Evolutionary conservation across 495 filamentous ascomycete genomes (phyloP), one percentile per base, ranked within the genome.

Genomic region (Penicillium daleae): DNA sequence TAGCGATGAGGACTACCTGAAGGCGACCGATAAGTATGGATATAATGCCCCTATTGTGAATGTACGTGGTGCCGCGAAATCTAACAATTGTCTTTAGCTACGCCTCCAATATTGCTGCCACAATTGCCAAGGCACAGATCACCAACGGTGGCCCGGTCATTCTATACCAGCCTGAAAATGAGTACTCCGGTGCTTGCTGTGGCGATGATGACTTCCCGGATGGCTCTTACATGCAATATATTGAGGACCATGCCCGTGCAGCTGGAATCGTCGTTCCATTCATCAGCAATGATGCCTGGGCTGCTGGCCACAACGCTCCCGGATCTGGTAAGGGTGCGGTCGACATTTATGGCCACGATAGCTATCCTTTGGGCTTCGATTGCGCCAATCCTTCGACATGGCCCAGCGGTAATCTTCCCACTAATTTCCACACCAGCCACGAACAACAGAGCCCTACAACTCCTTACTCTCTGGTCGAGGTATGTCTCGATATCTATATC

Each of bases 91-190:
- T 37, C 9, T 10, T 3, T 59, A 79, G 77, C 60, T 78, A 79
- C 21, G 59, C 73, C 22, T 51, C 73, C 21, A 66, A 84, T 32
- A 80, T 91, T 61, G 83, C 82, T 32, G 75, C 78, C 26, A 84
- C 89, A 12, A 86, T 95, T 66, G 89, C 91, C 9, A 84, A 86
- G 32, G 86, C 85, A 4, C 90, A 93, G 62, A 91, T 93, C 62
- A 92, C 89, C 1, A 89, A 92, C 62, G 91, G 89, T 7, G 91
- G 91, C 1, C 89, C 89, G 0, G 80, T 93, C 24, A 91, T 93
- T 56, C 78, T 93, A 3, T 80, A 89, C 42, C 91, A 95, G 76
- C 89, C 89, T 0, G 91, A 93, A 68, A 93, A 93, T 63, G 90
- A 92, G 64, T 92, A 92, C 68, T 83, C 81, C 1, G 67, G 73